These are phyloP conservation scores for Melanogaster broomeanus DNA, from an alignment of 768 basidiomycete genomes.

Conservation along the genomic window DNA sequence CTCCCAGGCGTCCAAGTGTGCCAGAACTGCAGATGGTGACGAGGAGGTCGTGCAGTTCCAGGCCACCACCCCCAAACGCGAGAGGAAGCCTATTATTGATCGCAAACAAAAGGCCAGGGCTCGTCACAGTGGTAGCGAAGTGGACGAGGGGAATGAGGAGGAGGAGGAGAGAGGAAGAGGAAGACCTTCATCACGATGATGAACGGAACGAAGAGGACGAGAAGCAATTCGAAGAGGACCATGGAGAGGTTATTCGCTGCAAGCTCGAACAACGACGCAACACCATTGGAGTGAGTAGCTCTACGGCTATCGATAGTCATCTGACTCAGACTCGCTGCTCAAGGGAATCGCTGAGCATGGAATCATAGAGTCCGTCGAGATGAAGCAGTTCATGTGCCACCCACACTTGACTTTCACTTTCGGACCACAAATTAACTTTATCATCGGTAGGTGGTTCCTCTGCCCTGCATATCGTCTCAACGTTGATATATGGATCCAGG, in stretches of 20 bases:
- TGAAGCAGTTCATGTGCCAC: conserved; percentile 98
- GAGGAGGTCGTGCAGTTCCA: conserved; percentile 28
- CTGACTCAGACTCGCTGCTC: background rate
- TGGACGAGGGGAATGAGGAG: conserved; percentile 23
- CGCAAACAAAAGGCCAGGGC: conserved; percentile 35
- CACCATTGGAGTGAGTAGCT: conserved; percentile 46
- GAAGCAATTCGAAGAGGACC: conserved; percentile 62
- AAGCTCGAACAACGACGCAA: conserved; percentile 47
- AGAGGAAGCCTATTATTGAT: conserved; percentile 32
- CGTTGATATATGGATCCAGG: conserved; percentile 43
- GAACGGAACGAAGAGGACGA: conserved; percentile 55
- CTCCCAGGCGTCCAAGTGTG: conserved; percentile 45
- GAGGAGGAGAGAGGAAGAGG: conserved; percentile 23
- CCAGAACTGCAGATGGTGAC: conserved; percentile 42
- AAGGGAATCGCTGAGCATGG: conserved; percentile 85
- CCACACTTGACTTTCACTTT: conserved; percentile 80
- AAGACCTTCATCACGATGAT: conserved; percentile 38
- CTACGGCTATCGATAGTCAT: conserved; percentile 34
- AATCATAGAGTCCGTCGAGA: conserved; percentile 82
- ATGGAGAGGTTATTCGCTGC: conserved; percentile 56
- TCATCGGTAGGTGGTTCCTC: conserved; percentile 66
- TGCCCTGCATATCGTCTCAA: background rate
- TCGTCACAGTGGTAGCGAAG: conserved; percentile 30
- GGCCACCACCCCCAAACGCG: conserved; percentile 12
- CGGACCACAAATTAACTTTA: conserved; percentile 95